A percentile compares a stretch with the other conserved stretches of the same genome.
These are phyloP conservation scores for Agaricus sinodeliciosus DNA, from an alignment of 768 basidiomycete genomes.

Conservation along the genomic window DNA sequence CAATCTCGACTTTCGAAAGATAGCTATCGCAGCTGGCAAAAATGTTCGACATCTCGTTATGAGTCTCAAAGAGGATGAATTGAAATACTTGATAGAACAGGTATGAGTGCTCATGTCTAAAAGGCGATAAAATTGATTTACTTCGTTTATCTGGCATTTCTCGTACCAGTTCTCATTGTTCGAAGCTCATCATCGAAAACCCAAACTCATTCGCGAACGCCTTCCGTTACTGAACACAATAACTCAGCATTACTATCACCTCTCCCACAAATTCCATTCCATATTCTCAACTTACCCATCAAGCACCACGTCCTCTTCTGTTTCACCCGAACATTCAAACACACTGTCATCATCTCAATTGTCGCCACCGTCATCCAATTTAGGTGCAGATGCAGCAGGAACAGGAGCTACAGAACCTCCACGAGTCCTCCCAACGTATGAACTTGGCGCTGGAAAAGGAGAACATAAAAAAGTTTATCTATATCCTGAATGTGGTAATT, in stretches of 20 bases:
- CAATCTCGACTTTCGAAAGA: not conserved
- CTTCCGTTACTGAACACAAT: not conserved
- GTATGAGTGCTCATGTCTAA: not conserved
- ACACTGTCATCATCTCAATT: not conserved
- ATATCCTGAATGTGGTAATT: constrained; percentile 1
- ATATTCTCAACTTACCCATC: not conserved
- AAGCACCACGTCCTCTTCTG: not conserved
- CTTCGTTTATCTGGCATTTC: not conserved
- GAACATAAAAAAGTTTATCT: constrained; percentile 1
- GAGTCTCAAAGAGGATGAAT: not conserved
- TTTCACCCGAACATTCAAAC: not conserved
- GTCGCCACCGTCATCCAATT: no score
- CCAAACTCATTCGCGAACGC: constrained; percentile 6
- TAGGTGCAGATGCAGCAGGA: no score
- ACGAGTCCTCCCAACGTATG: not conserved
- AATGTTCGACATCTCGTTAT: not conserved
- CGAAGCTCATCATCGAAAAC: not conserved
- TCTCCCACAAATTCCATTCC: not conserved
- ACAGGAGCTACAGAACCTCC: not conserved
- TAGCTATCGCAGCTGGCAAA: not conserved
- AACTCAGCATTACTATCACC: not conserved
- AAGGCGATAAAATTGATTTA: no score
- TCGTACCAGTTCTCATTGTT: not conserved
- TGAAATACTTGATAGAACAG: not conserved
- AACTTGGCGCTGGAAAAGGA: not conserved